Evolutionary conservation across 192 early-diverging fungal species (phyloP), one percentile per base, ranked within the genome.

Genomic region (Rhizoclosmatium globosum): DNA sequence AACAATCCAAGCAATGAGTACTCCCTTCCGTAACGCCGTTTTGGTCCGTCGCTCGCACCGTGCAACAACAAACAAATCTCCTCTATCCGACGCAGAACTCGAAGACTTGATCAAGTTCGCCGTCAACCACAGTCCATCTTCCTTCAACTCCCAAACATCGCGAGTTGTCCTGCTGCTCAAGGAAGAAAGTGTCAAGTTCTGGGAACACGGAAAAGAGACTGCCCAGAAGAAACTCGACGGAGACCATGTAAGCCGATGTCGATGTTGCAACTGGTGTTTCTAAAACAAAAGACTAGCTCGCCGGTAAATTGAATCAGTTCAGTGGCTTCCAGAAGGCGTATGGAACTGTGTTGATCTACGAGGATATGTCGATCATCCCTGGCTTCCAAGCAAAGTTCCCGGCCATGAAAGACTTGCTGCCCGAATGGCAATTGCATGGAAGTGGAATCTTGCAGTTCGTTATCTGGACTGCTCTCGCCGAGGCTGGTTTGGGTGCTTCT

Each of bases 281-380:
- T 68, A 4, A 71, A n/a, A 56, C 38, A 11, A 13, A 31, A 21
- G 47, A 6, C 4, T 71, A 66, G 39, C 64, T 83, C 21, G 56
- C 45, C 9, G 56, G 56, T 7, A 77, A 73, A 11, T 19, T 76
- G 17, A 61, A 21, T 13, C 38, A 72, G 17, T 23, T 80, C 56
- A 64, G 3, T 31, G 58, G 60, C 4, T 83, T 66, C 73, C 61
- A 64, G 21, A 77, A 64, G 3, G 78, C 67, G 15, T 72, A 83
- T 69, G 82, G 78, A 4, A 83, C 82, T 31, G 62, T 83, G 39
- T 74, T 83, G 9, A 74, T 83, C 70, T 83, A 74, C 53, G 82
- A 83, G 21, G 82, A 83, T 68, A 47, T 60, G 2, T 19, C 11
- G 9, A 64, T 39, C 71, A 45, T 77, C 48, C 43, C 75, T 17